Evolutionary conservation across 257 asterid species (phyloP).

Genomic region (Coffea eugenioides): DNA sequence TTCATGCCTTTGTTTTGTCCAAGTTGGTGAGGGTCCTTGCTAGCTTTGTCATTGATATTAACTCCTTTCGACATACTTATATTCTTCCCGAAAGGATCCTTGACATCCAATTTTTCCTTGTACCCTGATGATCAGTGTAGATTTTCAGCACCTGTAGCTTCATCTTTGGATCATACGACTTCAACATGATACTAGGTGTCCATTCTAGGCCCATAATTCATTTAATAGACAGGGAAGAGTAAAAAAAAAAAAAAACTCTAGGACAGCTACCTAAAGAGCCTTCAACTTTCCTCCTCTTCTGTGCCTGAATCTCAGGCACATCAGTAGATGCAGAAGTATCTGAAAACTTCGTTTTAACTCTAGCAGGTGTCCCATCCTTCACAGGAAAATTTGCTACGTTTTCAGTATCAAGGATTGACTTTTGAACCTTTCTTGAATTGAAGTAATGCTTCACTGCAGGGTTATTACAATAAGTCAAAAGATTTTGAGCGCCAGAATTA

Average conservation of each 20-base stretch:
- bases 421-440: constrained; percentile 26
- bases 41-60: constrained; percentile 18
- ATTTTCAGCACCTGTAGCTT: constrained; percentile 20
- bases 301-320: constrained; percentile 14
- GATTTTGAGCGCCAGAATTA: background rate
- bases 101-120: constrained; percentile 2
- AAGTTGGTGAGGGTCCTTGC: constrained; percentile 18
- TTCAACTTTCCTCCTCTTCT: constrained; percentile 42
- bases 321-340: constrained; percentile 9
- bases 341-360: constrained; percentile 24
- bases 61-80: background rate
- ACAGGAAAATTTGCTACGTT: constrained; percentile 15
- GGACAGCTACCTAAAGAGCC: constrained; percentile 32
- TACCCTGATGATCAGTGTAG: constrained; percentile 5
- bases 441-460: constrained; percentile 47
- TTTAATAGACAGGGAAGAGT: background rate
- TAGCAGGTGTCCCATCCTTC: constrained; percentile 16
- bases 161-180: constrained; percentile 11
- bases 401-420: constrained; percentile 17
- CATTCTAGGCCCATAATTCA: constrained; percentile 3
- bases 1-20: constrained; percentile 19
- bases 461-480: constrained; percentile 1
- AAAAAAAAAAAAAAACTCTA: background rate
- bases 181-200: background rate
- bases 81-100: background rate